These are phyloP conservation scores for Amesomyces nigricolor DNA, from an alignment of 2,329 filamentous ascomycete genomes.

Conservation along the genomic window DNA sequence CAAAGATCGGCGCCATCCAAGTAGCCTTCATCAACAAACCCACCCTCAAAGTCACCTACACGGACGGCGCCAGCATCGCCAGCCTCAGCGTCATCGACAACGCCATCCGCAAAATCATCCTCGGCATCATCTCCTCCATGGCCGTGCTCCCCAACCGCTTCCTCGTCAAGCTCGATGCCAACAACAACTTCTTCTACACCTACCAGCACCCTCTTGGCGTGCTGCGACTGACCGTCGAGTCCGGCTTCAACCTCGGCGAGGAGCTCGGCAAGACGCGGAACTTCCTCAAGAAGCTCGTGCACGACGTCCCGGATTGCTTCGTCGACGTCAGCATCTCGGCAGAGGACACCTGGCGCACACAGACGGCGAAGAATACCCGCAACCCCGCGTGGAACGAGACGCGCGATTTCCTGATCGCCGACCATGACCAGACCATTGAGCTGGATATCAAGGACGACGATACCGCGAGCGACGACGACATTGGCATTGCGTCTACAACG, in stretches of 20 bases:
- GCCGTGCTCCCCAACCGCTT: constrained; percentile 44
- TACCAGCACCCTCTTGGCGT: constrained; percentile 40
- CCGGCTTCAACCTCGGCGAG: constrained; percentile 34
- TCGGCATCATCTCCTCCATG: constrained; percentile 41
- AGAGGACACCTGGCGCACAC: constrained; percentile 39
- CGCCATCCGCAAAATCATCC: constrained; percentile 40
- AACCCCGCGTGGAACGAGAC: constrained; percentile 44
- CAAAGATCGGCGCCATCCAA: constrained; percentile 44
- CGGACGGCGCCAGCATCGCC: constrained; percentile 41
- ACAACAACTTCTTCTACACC: constrained; percentile 44
- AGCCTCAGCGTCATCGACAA: constrained; percentile 38
- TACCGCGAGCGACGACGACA: constrained; percentile 35
- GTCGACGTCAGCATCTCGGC: constrained; percentile 40
- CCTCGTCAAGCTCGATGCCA: constrained; percentile 42
- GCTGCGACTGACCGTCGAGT: constrained; percentile 40
- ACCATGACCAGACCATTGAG: constrained; percentile 39
- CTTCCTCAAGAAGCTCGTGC: constrained; percentile 39
- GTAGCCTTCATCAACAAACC: constrained; percentile 46
- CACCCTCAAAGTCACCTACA: constrained; percentile 41
- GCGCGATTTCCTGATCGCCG: constrained; percentile 42
- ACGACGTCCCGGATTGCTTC: constrained; percentile 44
- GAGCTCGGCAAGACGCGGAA: constrained; percentile 25
- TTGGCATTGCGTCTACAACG: constrained; percentile 38
- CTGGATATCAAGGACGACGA: constrained; percentile 42
- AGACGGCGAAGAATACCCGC: constrained; percentile 34